Evolutionary conservation across 1,284 basidiomycete species (phyloP).

Genomic region (Pyrrhoderma lamaoense): DNA sequence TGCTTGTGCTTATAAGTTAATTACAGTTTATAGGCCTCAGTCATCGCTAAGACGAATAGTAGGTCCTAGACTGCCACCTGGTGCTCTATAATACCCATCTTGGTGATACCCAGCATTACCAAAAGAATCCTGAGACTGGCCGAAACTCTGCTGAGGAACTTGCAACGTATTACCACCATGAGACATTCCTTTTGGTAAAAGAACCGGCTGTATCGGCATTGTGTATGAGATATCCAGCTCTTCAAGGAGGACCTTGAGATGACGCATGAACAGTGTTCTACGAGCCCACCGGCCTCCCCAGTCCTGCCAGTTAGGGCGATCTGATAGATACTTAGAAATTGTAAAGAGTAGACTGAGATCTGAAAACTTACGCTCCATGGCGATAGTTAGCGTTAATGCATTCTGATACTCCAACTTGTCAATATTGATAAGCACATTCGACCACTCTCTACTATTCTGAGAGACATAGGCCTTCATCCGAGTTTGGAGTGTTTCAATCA

Average conservation of each 20-base stretch:
- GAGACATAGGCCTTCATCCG: conserved; percentile 55
- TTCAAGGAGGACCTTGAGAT: conserved; percentile 62
- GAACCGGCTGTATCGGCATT: conserved; percentile 64
- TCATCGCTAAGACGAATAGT: conserved; percentile 5
- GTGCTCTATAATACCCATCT: conserved; percentile 12
- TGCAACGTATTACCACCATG: conserved; percentile 15
- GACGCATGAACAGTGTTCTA: conserved; percentile 64
- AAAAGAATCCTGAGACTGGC: conserved; percentile 9
- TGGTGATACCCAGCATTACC: conserved; percentile 17
- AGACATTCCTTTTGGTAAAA: conserved; percentile 36
- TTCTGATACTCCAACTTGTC: conserved; percentile 76
- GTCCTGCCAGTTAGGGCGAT: conserved; percentile 80
- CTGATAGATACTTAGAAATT: conserved; percentile 27
- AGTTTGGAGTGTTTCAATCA: conserved; percentile 58
- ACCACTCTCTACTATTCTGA: conserved; percentile 72
- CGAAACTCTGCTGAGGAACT: not conserved
- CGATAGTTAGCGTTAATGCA: conserved; percentile 57
- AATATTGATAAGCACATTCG: conserved; percentile 51
- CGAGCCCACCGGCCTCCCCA: conserved; percentile 76
- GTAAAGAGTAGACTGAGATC: not conserved
- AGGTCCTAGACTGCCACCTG: conserved; percentile 4
- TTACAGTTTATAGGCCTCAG: too few species aligned
- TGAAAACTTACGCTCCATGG: conserved; percentile 64
- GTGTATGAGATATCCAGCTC: conserved; percentile 66
- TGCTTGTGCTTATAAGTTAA: too few species aligned